phyloP scores from a whole-genome alignment of 352 stramenopile species.

The Phytophthora nicotianae region DNA sequence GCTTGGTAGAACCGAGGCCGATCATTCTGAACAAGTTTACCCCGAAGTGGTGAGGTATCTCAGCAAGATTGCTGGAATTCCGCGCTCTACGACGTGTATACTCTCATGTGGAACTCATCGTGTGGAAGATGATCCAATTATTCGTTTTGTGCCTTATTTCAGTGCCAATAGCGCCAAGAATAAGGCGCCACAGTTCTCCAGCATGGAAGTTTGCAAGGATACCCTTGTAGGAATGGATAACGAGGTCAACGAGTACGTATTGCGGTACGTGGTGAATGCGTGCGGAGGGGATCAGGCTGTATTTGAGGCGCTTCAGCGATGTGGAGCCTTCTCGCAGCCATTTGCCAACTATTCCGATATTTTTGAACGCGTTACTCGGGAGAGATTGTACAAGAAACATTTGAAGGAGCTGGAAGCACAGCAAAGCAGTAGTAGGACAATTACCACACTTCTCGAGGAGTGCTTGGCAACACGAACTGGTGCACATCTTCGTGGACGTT shows the following conservation, averaged over 20 bases:
- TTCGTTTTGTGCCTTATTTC: constrained; percentile 77
- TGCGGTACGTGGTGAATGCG: constrained; percentile 58
- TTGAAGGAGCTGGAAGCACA: constrained; percentile 24
- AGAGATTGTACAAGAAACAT: constrained; percentile 27
- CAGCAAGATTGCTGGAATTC: constrained; percentile 46
- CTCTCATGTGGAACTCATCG: constrained; percentile 50
- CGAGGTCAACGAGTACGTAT: constrained; percentile 66
- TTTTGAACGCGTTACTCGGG: constrained; percentile 35
- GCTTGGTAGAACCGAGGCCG: constrained; percentile 51
- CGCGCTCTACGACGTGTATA: constrained; percentile 74
- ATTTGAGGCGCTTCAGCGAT: constrained; percentile 56
- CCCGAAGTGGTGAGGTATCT: constrained; percentile 51
- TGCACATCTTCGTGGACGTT: constrained; percentile 26
- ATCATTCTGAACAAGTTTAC: constrained; percentile 35
- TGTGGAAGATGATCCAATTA: constrained; percentile 82
- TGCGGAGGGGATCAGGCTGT: constrained; percentile 42
- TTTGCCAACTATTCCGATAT: constrained; percentile 65
- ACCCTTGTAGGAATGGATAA: constrained; percentile 61
- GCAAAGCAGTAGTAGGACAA: constrained; percentile 8
- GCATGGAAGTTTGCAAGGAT: constrained; percentile 41
- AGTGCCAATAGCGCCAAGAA: constrained; percentile 33
- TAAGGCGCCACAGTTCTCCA: constrained; percentile 39
- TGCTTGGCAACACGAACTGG: constrained; percentile 20
- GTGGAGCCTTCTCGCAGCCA: constrained; percentile 55
- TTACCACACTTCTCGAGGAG: constrained; percentile 16